Evolutionary conservation across 305 asterid genomes (phyloP), one percentile per base, ranked within the genome.

Genomic region (Petunia hybrid): DNA sequence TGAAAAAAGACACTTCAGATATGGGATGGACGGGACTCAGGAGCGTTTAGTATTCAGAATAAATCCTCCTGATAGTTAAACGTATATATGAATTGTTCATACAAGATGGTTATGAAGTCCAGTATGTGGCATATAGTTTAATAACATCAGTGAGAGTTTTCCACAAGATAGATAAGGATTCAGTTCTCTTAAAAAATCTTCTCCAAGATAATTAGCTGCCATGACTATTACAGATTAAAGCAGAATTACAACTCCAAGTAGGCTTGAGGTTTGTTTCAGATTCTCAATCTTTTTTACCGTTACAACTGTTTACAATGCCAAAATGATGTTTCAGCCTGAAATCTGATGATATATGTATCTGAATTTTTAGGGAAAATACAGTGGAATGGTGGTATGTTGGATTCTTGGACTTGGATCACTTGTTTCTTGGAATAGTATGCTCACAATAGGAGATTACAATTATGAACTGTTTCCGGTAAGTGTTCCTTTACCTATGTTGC

Each of bases 391-490:
- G 68, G 87, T 89, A 3, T 87, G 89, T 77, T 89, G 85, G 83
- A 16, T 89, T 75, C 89, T 89, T 84, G 91, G 91, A 60, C 78
- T 89, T 61, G 90, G 91, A 10, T 53, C 81, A 36, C 89, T 89
- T 68, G 83, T 87, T n/a, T 80, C 90, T 13, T 89, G 90, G 89
- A 87, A 89, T 68, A 82, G 87, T 61, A 63, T 87, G 86, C 84
- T 89, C 35, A 89, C 89, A 0, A 84, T 89, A 61, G 89, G 83
- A 39, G 91, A 89, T 69, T 89, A 87, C 68, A 87, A 89, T 75
- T 89, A 89, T 84, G 84, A 70, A 61, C 22, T 89, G 36, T 89
- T 89, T 78, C 88, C 88, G 0, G 89, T 87, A 57, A 79, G 89
- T 82, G 16, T 51, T 8, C 5, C 12, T 67, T 48, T 13, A 38